Conservation (phyloP, 2,329 filamentous ascomycete genomes). For the Ophiostoma sp. region DNA sequence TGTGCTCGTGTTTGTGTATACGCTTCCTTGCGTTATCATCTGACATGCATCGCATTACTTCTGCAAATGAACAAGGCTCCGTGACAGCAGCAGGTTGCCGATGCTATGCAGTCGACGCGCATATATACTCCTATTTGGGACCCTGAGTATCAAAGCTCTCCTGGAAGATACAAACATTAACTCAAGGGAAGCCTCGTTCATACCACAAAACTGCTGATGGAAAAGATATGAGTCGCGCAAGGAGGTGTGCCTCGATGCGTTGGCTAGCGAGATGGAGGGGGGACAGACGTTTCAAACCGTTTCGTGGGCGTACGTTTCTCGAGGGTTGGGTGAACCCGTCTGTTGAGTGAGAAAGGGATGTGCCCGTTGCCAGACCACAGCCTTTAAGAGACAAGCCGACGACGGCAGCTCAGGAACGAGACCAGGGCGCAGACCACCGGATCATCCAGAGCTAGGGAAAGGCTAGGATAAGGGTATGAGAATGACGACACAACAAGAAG, state of each 20-base stretch:
- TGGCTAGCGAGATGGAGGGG: not conserved
- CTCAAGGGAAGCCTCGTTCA: too few relatives aligned
- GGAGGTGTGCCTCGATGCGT: not conserved
- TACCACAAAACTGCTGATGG: not conserved
- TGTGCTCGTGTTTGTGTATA: constrained; percentile 2
- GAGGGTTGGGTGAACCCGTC: not conserved
- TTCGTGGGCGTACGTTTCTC: not conserved
- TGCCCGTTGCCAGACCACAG: not conserved
- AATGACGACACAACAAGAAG: too few relatives aligned
- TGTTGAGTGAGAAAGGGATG: not conserved
- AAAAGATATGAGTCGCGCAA: not conserved
- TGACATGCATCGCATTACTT: constrained; percentile 1
- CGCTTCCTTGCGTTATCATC: not conserved
- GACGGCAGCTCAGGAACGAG: not conserved
- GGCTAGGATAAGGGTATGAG: not conserved
- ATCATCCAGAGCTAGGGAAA: not conserved
- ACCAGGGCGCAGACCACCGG: not conserved
- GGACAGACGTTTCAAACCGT: constrained; percentile 1
- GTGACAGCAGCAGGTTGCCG: constrained; percentile 1
- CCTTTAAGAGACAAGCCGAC: not conserved
- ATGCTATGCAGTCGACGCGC: not conserved
- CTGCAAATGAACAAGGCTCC: constrained; percentile 3
- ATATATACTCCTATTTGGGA: too few relatives aligned
- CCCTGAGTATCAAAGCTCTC: not conserved
- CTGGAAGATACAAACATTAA: too few relatives aligned